Base-by-base conservation (phyloP, 1,284 basidiomycete species). In the Inonotus hispidus region DNA sequence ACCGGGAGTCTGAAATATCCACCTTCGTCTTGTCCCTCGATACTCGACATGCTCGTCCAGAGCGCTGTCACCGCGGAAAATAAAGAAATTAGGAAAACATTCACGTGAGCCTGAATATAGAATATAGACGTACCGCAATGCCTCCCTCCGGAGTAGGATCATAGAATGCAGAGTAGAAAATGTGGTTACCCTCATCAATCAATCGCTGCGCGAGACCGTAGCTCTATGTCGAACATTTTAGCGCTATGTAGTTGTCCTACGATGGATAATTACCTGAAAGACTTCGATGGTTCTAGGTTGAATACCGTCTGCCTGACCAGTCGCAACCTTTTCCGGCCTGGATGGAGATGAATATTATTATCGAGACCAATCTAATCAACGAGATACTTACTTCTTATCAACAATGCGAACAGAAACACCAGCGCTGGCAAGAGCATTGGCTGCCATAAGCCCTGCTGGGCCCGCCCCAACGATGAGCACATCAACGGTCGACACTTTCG, bases 251-350 rank as follows among this genome's bases (percentile, higher is more conserved):
- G n/a, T 27, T 32, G 35, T 23, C 19, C 32, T 21, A 39, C 16
- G 55, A 23, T 13, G 0, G 47, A 13, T 6, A 53, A 66, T 43
- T 58, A 83, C 87, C 79, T 90, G 84, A 23, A 93, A 73, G 6
- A 92, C 84, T 71, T 93, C 90, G 53, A 91, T 82, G 0, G 88
- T 89, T 39, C 89, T 79, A 0, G 87, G 87, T 68, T 89, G 87
- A 57, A 92, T 85, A 4, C 88, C 90, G 68, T 92, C 90, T 0
- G 88, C 90, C 68, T 91, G 88, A 14, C 90, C 90, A 10, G 83
- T 82, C 38, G 77, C 69, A 11, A 89, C 79, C 66, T 80, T 84
- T 11, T 66, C 63, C 4, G 84, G 78, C 64, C 87, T 90, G 60
- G n/a, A 8, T 50, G 37, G 38, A 39, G 7, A 6, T 19, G n/a